These are phyloP conservation scores for Penicillium malachiteum DNA, from an alignment of 495 filamentous ascomycete genomes.

Conservation along the genomic window DNA sequence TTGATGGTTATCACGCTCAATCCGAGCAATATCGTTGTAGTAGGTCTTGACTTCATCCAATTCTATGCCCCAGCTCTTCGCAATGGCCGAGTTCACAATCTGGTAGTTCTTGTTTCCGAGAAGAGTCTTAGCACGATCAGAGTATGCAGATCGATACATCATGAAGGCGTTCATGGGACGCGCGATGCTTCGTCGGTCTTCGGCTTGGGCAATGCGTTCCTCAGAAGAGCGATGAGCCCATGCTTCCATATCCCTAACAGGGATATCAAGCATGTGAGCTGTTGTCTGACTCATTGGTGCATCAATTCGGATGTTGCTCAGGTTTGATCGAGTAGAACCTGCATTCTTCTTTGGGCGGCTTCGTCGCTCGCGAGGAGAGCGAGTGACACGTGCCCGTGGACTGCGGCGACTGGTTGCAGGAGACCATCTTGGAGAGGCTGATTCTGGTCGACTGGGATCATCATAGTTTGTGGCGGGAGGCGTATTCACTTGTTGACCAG, in stretches of 20 bases:
- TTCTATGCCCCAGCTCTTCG: slow-evolving; percentile 84
- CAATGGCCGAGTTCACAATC: slow-evolving; percentile 80
- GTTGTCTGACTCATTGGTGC: slow-evolving; percentile 79
- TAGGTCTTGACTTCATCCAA: slow-evolving; percentile 66
- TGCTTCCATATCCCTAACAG: slow-evolving; percentile 74
- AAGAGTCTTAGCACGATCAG: slow-evolving; percentile 80
- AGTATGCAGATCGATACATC: slow-evolving; percentile 92
- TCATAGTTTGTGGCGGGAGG: slow-evolving; percentile 27
- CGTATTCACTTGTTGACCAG: slow-evolving; percentile 23
- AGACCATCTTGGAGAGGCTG: slow-evolving; percentile 3
- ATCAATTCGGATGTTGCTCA: slow-evolving; percentile 4
- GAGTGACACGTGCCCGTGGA: not conserved
- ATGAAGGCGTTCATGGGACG: slow-evolving; percentile 99
- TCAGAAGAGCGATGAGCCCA: slow-evolving; percentile 75
- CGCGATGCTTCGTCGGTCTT: slow-evolving; percentile 77
- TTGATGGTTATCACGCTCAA: slow-evolving; percentile 84
- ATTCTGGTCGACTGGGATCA: slow-evolving; percentile 4
- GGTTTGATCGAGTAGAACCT: not conserved
- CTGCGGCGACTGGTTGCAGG: not conserved
- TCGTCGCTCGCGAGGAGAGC: slow-evolving; percentile 5
- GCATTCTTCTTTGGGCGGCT: slow-evolving; percentile 3
- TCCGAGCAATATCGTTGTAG: slow-evolving; percentile 76
- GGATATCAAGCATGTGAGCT: slow-evolving; percentile 58
- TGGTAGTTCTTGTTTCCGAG: slow-evolving; percentile 92
- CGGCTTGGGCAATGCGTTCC: slow-evolving; percentile 65